Evolutionary conservation across 768 basidiomycete species (phyloP).

Genomic region (Russula sp.): DNA sequence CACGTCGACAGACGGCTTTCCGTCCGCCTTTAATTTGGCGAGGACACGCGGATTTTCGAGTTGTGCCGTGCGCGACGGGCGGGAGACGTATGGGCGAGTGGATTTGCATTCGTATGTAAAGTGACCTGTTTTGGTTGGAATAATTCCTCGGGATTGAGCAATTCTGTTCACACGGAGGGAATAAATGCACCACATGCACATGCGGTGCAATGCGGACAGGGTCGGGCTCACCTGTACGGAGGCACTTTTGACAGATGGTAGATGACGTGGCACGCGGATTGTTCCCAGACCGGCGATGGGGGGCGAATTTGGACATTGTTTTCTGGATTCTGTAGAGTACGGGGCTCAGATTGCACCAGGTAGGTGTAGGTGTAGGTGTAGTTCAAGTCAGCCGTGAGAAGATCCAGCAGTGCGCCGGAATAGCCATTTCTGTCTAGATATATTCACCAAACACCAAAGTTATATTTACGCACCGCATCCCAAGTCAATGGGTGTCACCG

Average conservation of each 20-base stretch:
- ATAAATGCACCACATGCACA: too few species aligned
- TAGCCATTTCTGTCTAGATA: too few species aligned
- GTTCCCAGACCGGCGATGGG: slow-evolving; percentile 55
- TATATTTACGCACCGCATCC: background rate
- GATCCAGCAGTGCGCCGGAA: too few species aligned
- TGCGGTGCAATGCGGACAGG: background rate
- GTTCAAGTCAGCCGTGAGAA: too few species aligned
- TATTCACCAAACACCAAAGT: too few species aligned
- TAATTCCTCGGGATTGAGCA: too few species aligned
- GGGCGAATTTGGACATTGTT: slow-evolving; percentile 73
- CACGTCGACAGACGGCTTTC: slow-evolving; percentile 73
- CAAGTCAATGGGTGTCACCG: background rate
- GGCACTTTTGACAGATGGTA: slow-evolving; percentile 80
- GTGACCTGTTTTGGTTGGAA: slow-evolving; percentile 47
- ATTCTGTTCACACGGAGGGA: too few species aligned
- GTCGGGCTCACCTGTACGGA: slow-evolving; percentile 46
- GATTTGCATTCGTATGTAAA: slow-evolving; percentile 89
- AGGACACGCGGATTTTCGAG: slow-evolving; percentile 69
- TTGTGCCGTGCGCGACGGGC: slow-evolving; percentile 84
- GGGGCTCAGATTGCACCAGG: too few species aligned
- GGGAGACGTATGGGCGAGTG: slow-evolving; percentile 69
- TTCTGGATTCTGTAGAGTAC: background rate
- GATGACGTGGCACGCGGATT: slow-evolving; percentile 55
- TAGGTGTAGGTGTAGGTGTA: background rate
- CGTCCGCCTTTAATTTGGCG: slow-evolving; percentile 59